A percentile compares a stretch with the other conserved stretches of the same genome.
These are phyloP conservation scores for Aspergillus bertholletiae DNA, from an alignment of 495 filamentous ascomycete genomes.

Conservation along the genomic window DNA sequence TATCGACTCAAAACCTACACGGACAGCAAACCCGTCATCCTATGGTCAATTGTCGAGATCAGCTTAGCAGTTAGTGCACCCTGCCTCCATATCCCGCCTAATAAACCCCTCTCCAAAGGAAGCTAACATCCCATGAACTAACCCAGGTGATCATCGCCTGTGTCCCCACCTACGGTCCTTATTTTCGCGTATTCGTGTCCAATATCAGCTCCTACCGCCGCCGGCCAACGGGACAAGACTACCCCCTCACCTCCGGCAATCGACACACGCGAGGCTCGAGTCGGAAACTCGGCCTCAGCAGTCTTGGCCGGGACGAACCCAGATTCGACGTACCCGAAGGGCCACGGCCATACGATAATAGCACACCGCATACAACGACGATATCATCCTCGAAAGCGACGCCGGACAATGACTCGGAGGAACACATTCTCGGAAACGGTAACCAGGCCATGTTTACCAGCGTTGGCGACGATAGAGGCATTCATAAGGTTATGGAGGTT, in stretches of 20 bases:
- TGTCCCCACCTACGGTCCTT: slow-evolving; percentile 47
- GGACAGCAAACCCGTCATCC: slow-evolving; percentile 42
- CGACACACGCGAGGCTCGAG: neutral
- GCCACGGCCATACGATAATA: neutral
- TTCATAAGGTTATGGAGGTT: slow-evolving; percentile 6
- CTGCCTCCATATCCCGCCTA: neutral
- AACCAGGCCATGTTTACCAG: neutral
- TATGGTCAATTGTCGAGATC: slow-evolving; percentile 52
- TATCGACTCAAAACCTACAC: slow-evolving; percentile 37
- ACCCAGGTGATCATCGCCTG: slow-evolving; percentile 43
- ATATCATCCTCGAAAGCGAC: neutral
- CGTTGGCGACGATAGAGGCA: neutral
- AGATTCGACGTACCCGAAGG: neutral
- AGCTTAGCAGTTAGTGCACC: slow-evolving; percentile 37
- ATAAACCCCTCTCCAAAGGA: neutral
- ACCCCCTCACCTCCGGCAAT: neutral
- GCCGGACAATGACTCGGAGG: neutral
- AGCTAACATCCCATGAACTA: neutral
- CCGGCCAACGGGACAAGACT: neutral
- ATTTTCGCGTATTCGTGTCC: slow-evolving; percentile 39
- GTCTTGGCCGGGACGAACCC: neutral
- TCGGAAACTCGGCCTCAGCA: neutral
- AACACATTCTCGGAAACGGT: neutral
- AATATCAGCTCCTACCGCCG: slow-evolving; percentile 20
- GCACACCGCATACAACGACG: neutral